Percentiles rank a stretch among this genome's conserved stretches.
These are phyloP conservation scores for Calocybe cyanea DNA, from an alignment of 768 basidiomycete genomes.

Conservation along the genomic window DNA sequence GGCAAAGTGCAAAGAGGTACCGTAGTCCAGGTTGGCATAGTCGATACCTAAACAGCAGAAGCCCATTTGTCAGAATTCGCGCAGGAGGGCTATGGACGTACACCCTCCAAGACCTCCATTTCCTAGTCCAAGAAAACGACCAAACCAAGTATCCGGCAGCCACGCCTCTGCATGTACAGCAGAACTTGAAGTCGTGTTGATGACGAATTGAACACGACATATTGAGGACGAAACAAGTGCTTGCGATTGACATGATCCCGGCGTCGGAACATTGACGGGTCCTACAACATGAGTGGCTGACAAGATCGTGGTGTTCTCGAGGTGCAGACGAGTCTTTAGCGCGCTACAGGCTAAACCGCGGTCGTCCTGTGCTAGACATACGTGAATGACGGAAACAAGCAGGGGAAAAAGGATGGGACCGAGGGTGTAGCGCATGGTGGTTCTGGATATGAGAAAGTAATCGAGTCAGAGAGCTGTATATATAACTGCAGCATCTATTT, in stretches of 20 bases:
- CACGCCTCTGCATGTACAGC: not conserved
- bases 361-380: not conserved
- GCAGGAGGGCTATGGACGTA: not conserved
- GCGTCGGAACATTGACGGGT: not conserved
- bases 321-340: not conserved
- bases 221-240: not conserved
- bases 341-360: not conserved
- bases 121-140: not conserved
- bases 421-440: too few species aligned
- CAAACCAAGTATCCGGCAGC: not conserved
- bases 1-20: conserved; percentile 5
- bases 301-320: conserved; percentile 4
- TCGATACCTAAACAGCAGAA: not conserved
- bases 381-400: too few species aligned
- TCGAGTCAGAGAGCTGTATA: too few species aligned
- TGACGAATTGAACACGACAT: conserved; percentile 4
- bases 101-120: conserved; percentile 3
- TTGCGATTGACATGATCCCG: not conserved
- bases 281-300: not conserved
- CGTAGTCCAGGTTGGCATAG: conserved; percentile 1
- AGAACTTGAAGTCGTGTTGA: not conserved
- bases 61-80: not conserved
- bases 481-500: too few species aligned
- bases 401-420: too few species aligned
- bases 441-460: too few species aligned